Evolutionary conservation across 73 alveolate species (phyloP), one percentile per base, ranked within the genome.

Genomic region (Stentor coeruleus): DNA sequence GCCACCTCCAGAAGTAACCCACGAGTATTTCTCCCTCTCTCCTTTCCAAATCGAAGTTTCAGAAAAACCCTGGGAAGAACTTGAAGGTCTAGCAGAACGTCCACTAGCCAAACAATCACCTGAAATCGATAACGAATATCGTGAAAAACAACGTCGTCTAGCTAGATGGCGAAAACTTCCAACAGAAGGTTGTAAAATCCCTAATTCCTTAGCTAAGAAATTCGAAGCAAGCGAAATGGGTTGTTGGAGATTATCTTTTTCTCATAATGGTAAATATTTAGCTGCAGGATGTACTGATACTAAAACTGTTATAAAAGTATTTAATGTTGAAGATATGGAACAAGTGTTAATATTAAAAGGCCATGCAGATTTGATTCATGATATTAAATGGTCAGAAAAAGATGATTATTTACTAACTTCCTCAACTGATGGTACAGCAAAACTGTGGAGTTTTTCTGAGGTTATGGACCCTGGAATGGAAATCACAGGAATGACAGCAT

Each of bases 261-360:
- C 96, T 35, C 86, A 93, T 76, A 81, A 86, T 74, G 99, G 99
- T 41, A 92, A 84, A 82, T 93, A 85, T 75, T 87, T 97, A 26
- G 99, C 99, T 4, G 98, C 96, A 14, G 99, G 99, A 35, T 95
- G 99, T 82, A 94, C 99, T 28, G 89, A 91, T 88, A 90, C 97
- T 3, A 95, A 95, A 80, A 97, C 99, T 15, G 82, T 92, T 41
- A 93, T 97, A 35, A 97, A 96, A 85, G 85, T 97, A 59, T 97
- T 59, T 81, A 91, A 94, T 82, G 95, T 94, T 1, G 98, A 95
- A 79, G 91, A 89, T 77, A 98, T 98, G 33, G 85, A 76, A 60
- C 89, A 89, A 49, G 85, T 86, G 28, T 73, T 92, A 57, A 82
- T 81, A 14, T 89, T 92, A 59, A 94, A 90, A 88, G 99, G 99